phyloP scores from a whole-genome alignment of 768 basidiomycete genomes.

The Lactarius quietus region DNA sequence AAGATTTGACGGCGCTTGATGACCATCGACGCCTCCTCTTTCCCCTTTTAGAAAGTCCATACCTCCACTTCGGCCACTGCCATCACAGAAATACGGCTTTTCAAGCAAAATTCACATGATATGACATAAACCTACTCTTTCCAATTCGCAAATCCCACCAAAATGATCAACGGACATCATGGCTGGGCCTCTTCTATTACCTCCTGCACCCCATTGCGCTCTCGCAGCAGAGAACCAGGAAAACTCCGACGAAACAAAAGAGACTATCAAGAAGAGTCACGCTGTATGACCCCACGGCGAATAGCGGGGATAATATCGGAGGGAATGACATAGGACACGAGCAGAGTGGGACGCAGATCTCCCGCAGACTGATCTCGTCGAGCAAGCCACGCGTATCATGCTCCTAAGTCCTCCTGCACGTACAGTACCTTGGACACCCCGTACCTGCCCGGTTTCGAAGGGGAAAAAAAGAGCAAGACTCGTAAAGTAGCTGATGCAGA shows the following conservation, averaged over 20 bases:
- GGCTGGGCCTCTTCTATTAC: background rate
- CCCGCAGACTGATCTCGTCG: background rate
- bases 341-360: background rate
- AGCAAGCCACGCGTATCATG: background rate
- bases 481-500: background rate
- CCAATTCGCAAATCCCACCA: background rate
- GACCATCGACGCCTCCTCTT: background rate
- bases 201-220: background rate
- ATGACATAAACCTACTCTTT: background rate
- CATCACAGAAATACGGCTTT: background rate
- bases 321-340: background rate
- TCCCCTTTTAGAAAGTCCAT: background rate
- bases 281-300: background rate
- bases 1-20: background rate
- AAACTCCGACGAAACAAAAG: background rate
- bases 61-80: background rate
- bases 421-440: slow-evolving; percentile 1
- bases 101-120: background rate
- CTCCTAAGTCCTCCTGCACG: background rate
- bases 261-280: background rate
- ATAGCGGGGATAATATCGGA: background rate
- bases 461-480: background rate
- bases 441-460: background rate
- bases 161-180: background rate
- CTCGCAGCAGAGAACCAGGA: background rate